Percentiles rank a stretch among this genome's conserved stretches.
Evolutionary conservation across 208 protist species (phyloP).

Genomic region (Leishmania aethiopica): DNA sequence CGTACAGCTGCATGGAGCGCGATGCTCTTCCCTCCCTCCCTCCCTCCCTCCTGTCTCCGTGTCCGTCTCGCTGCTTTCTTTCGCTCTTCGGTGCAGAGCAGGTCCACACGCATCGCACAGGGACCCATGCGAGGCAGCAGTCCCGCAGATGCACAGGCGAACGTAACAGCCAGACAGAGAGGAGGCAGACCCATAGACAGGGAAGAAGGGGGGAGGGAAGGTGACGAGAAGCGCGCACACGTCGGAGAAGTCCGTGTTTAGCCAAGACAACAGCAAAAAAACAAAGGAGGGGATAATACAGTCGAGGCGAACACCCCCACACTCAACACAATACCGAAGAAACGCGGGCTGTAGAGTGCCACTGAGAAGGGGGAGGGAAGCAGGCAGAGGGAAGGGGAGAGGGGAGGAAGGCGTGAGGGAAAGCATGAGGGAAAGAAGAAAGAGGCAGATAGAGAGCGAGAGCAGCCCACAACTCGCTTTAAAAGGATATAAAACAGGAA

Average conservation of each 20-base stretch:
- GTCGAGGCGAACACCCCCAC: not conserved
- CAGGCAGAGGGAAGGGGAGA: too few species aligned
- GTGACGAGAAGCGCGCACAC: not conserved
- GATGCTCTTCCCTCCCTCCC: not conserved
- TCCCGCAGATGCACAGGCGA: not conserved
- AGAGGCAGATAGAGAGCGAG: too few species aligned
- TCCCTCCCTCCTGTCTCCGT: not conserved
- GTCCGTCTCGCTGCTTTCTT: not conserved
- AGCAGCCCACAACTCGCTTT: too few species aligned
- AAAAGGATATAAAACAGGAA: too few species aligned
- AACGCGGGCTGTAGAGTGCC: too few species aligned
- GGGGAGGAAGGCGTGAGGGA: too few species aligned
- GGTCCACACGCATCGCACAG: not conserved
- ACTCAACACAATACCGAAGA: too few species aligned
- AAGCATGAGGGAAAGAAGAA: too few species aligned
- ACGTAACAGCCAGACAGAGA: not conserved
- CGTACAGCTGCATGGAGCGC: not conserved
- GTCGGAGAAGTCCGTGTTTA: not conserved
- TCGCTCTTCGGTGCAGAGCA: not conserved
- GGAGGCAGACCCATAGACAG: not conserved
- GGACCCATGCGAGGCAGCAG: not conserved
- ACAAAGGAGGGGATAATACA: not conserved
- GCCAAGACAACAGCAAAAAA: not conserved
- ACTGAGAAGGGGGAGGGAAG: too few species aligned
- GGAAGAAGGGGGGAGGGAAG: not conserved